Conservation (phyloP, 108 stramenopile species). For the Skeletonema tropicum region DNA sequence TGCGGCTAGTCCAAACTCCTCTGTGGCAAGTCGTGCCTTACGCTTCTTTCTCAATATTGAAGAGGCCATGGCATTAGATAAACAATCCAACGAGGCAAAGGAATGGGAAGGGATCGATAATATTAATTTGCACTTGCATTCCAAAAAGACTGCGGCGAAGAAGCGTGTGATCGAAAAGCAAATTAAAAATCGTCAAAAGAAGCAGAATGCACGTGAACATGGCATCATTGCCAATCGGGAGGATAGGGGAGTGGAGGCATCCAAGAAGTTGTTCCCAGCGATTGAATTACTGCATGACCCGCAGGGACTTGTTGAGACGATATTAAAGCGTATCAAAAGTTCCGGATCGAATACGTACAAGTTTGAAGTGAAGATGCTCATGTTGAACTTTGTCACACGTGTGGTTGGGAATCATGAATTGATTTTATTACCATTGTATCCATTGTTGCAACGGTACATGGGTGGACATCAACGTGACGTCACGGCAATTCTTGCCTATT, state of each 20-base stretch:
- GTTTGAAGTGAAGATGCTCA: conserved; percentile 92
- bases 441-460: conserved; percentile 95
- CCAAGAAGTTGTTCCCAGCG: conserved; percentile 89
- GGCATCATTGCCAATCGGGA: conserved; percentile 58
- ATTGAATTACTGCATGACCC: conserved; percentile 96
- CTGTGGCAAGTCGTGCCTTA: conserved; percentile 77
- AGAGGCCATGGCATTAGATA: conserved; percentile 90
- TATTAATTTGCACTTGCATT: conserved; percentile 78
- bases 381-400: conserved; percentile 96
- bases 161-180: conserved; percentile 60
- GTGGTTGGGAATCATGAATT: conserved; percentile 94
- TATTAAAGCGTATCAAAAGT: conserved; percentile 81
- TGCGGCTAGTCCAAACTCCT: conserved; percentile 54
- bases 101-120: conserved; percentile 72
- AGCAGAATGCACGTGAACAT: conserved; percentile 66
- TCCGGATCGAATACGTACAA: conserved; percentile 61
- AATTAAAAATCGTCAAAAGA: conserved; percentile 64
- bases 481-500: conserved; percentile 93
- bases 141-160: conserved; percentile 75
- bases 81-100: conserved; percentile 69
- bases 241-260: conserved; percentile 64
- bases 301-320: conserved; percentile 88
- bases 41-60: conserved; percentile 98
- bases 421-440: conserved; percentile 89
- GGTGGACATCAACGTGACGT: conserved; percentile 93